Conservation (phyloP, 2,329 filamentous ascomycete species). For the Phoma sp. region DNA sequence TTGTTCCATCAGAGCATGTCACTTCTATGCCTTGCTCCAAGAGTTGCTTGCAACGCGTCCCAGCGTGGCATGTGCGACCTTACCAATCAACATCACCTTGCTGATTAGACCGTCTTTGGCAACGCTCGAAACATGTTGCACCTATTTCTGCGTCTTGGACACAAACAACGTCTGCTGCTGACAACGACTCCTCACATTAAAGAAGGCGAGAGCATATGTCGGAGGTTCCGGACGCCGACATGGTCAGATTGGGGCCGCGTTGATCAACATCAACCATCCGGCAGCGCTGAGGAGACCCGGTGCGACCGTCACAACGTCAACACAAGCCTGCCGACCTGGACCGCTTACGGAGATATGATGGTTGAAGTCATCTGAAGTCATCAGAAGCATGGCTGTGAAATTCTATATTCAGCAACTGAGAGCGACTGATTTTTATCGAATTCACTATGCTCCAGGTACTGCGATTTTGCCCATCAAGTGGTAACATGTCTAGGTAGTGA, state of each 20-base stretch:
- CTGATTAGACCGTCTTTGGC: neutral
- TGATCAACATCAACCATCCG: conserved; percentile 16
- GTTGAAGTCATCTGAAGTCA: conserved; percentile 8
- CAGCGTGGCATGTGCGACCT: neutral
- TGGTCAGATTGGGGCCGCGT: conserved; percentile 11
- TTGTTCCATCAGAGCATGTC: neutral
- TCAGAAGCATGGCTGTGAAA: conserved; percentile 7
- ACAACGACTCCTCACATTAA: conserved; percentile 1
- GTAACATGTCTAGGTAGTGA: neutral
- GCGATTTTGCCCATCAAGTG: neutral
- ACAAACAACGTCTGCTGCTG: conserved; percentile 1
- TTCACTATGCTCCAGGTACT: neutral
- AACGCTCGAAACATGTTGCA: conserved; percentile 7
- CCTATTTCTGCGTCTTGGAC: neutral
- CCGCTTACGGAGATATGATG: conserved; percentile 6
- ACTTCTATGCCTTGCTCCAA: neutral
- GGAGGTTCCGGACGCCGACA: conserved; percentile 6
- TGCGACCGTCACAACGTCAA: conserved; percentile 15
- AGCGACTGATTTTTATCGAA: neutral
- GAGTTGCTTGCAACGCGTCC: neutral
- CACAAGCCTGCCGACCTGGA: conserved; percentile 3
- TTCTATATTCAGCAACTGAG: conserved; percentile 9
- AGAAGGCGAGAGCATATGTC: conserved; percentile 5
- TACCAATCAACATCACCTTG: conserved; percentile 2
- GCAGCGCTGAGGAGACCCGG: conserved; percentile 19